A percentile compares a stretch with the other conserved stretches of the same genome.
These are phyloP conservation scores for Neurospora cerealis DNA, from an alignment of 495 filamentous ascomycete species.

Conservation along the genomic window DNA sequence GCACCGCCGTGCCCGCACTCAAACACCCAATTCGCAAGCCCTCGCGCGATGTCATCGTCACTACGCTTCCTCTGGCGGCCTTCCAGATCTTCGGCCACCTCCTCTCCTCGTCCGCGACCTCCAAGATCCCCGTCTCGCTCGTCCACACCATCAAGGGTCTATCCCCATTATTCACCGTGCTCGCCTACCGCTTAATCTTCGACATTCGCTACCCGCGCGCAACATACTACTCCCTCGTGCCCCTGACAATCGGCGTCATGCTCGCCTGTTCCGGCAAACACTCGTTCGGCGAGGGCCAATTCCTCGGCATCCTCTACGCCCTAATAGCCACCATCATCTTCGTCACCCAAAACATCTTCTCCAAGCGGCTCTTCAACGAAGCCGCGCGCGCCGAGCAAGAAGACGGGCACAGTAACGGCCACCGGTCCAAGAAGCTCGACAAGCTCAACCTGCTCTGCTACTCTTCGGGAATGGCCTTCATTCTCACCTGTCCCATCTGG, in stretches of 20 bases:
- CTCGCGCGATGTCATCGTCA: constrained; percentile 70
- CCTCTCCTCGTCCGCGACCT: constrained; percentile 82
- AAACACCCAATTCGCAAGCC: constrained; percentile 75
- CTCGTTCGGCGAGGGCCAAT: constrained; percentile 59
- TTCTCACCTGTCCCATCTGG: constrained; percentile 90
- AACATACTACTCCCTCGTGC: constrained; percentile 88
- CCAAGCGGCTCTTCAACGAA: constrained; percentile 98
- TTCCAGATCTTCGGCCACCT: constrained; percentile 96
- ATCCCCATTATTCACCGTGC: constrained; percentile 88
- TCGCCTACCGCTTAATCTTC: constrained; percentile 85
- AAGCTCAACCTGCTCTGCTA: constrained; percentile 97
- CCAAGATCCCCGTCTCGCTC: constrained; percentile 88
- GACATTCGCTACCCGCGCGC: constrained; percentile 75
- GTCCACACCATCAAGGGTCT: constrained; percentile 99
- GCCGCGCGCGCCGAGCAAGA: constrained; percentile 63
- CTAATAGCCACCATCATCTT: constrained; percentile 85
- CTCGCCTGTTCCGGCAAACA: constrained; percentile 82
- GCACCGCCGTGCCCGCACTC: constrained; percentile 62
- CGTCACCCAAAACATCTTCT: constrained; percentile 98
- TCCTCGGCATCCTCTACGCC: constrained; percentile 79
- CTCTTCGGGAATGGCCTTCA: constrained; percentile 82
- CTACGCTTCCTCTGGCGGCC: constrained; percentile 77
- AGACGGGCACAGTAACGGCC: constrained; percentile 39
- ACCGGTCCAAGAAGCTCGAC: constrained; percentile 67
- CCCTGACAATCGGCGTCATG: constrained; percentile 86